phyloP scores from a whole-genome alignment of 805 yeast species.

The Schwanniomyces vanrijiae region DNA sequence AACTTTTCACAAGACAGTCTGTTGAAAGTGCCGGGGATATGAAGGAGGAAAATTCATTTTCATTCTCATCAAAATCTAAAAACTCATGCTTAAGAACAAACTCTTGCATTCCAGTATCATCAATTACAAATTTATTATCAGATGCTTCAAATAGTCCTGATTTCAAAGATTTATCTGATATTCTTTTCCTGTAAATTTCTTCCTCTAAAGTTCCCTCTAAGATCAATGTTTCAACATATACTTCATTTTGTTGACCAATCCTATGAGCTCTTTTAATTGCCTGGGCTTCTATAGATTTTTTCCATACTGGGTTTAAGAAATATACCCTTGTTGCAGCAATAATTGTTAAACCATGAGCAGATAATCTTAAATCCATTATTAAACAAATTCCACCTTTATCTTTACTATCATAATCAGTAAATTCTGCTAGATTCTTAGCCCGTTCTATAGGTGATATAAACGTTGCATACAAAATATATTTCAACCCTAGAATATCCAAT shows the following conservation, averaged over 20 bases:
- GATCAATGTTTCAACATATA: slow-evolving; percentile 66
- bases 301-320: slow-evolving; percentile 74
- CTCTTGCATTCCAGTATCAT: slow-evolving; percentile 58
- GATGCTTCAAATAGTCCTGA: slow-evolving; percentile 4
- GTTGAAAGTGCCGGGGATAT: slow-evolving; percentile 18
- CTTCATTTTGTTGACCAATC: slow-evolving; percentile 67
- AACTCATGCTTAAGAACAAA: slow-evolving; percentile 53
- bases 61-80: slow-evolving; percentile 27
- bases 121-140: slow-evolving; percentile 46
- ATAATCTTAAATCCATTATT: slow-evolving; percentile 66
- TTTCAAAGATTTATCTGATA: slow-evolving; percentile 10
- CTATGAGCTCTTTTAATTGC: slow-evolving; percentile 78
- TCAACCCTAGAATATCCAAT: slow-evolving; percentile 59
- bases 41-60: slow-evolving; percentile 38
- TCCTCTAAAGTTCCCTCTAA: slow-evolving; percentile 65
- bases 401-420: slow-evolving; percentile 38
- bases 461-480: slow-evolving; percentile 64
- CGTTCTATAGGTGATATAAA: slow-evolving; percentile 52
- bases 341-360: slow-evolving; percentile 70
- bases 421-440: slow-evolving; percentile 51
- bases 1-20: slow-evolving; percentile 7
- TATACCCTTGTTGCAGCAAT: slow-evolving; percentile 68
- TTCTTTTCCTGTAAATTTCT: slow-evolving; percentile 54
- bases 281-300: slow-evolving; percentile 66
- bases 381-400: slow-evolving; percentile 49